Percentiles rank a stretch among this genome's conserved stretches.
phyloP scores from a whole-genome alignment of 768 basidiomycete species.

The Tephrocybe sp. region DNA sequence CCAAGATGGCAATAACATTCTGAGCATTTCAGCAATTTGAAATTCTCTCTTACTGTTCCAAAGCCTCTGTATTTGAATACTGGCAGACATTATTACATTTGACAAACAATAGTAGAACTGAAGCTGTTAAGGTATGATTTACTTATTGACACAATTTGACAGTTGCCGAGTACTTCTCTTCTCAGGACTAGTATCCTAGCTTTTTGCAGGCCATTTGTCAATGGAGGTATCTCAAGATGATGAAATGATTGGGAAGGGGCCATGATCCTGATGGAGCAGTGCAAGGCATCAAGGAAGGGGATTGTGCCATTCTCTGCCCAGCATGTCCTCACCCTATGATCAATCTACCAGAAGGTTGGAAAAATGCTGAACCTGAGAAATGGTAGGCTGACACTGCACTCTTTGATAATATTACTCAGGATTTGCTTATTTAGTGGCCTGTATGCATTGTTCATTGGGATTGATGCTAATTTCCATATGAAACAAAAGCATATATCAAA shows the following conservation, averaged over 20 bases:
- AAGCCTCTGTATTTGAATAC: no score
- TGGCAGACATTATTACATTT: no score
- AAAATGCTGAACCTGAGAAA: slow-evolving; percentile 10
- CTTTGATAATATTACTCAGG: background rate
- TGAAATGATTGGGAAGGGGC: slow-evolving; percentile 15
- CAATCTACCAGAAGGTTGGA: slow-evolving; percentile 25
- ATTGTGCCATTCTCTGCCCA: slow-evolving; percentile 24
- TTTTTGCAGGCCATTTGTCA: slow-evolving; percentile 11
- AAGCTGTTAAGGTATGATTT: no score
- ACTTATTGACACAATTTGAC: no score
- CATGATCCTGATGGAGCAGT: slow-evolving; percentile 13
- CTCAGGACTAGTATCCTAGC: slow-evolving; percentile 15
- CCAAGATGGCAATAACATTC: no score
- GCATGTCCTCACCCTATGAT: slow-evolving; percentile 27
- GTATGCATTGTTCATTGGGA: no score
- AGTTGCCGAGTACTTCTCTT: no score
- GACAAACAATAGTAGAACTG: no score
- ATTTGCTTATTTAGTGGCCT: slow-evolving; percentile 15
- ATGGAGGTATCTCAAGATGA: slow-evolving; percentile 14
- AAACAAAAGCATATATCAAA: slow-evolving; percentile 26
- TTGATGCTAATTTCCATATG: slow-evolving; percentile 34
- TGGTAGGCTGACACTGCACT: slow-evolving; percentile 5
- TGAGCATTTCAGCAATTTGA: no score
- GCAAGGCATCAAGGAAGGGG: slow-evolving; percentile 11
- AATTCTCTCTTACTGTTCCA: no score